Base-by-base conservation (phyloP, 176 grass and related monocot genomes). In the Oryza rufipogon region DNA sequence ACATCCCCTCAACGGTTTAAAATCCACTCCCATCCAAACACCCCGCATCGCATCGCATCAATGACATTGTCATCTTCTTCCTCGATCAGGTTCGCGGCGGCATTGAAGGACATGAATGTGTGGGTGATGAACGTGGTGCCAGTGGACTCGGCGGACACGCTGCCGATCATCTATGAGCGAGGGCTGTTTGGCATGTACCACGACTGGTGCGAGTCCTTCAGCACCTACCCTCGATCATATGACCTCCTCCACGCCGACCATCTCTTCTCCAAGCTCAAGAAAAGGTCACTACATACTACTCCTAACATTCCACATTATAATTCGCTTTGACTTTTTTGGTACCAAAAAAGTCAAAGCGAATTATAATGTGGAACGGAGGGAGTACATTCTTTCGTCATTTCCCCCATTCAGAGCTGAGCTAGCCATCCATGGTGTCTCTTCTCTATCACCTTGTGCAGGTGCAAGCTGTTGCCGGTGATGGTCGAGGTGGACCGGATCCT, bases 401-500 rank as follows among this genome's bases (percentile, higher is more conserved):
- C 33, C 33, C 33, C 33, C 2, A 34, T 34, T 34, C 33, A 34
- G 33, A 34, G 33, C 33, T 34, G 33, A 34, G 33, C 33, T 34
- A 0, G 33, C 33, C 33, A 34, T 34, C 33, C 33, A 34, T 34
- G 33, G 33, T 2, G 33, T 34, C 33, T 34, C 4, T 34, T 34
- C 33, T 34, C 4, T 34, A 4, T 34, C 33, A 34, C 33, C 33
- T 34, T 34, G 33, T 34, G 33, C 33, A 77, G 92, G 83, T 97
- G 95, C 49, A 86, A 89, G 9, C 71, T 94, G 38, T 72, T 86
- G 78, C 70, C 84, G n/a, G 81, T 88, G 47, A 86, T 97, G 2
- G 86, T 39, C 10, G 95, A 97, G 87, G 92, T 94, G 68, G 95
- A 94, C 90, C 84, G 95, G 73, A 86, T 97, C 60, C 51, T 97